phyloP scores from a whole-genome alignment of 495 filamentous ascomycete species.

The Penicillium malachiteum region DNA sequence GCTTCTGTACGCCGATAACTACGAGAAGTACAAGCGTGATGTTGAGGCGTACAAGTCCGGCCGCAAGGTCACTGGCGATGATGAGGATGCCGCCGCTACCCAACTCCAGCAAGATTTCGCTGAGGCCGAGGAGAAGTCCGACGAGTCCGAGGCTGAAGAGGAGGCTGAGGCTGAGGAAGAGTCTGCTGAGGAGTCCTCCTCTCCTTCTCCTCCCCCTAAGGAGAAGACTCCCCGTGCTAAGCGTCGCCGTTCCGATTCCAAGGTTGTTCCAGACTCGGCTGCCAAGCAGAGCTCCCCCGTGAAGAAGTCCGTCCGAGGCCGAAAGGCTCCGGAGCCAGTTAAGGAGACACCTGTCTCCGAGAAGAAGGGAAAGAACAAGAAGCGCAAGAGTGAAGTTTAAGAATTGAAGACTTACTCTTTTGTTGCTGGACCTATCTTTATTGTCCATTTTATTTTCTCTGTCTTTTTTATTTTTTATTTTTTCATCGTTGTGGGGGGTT shows the following conservation, averaged over 20 bases:
- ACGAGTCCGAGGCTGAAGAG: constrained; percentile 35
- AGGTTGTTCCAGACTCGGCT: constrained; percentile 32
- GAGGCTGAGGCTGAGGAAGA: constrained; percentile 36
- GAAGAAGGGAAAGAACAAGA: constrained; percentile 59
- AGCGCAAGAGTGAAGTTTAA: constrained; percentile 62
- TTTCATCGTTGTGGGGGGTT: too few species aligned
- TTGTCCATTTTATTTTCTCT: constrained; percentile 8
- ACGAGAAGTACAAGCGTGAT: constrained; percentile 68
- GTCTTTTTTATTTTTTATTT: too few species aligned
- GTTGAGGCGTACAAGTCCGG: constrained; percentile 68
- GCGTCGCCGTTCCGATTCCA: constrained; percentile 47
- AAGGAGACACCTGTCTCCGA: constrained; percentile 41
- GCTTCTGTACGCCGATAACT: constrained; percentile 71
- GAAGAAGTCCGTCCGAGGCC: constrained; percentile 46
- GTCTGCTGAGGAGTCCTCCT: constrained; percentile 34
- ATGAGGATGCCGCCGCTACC: constrained; percentile 55
- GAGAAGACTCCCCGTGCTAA: constrained; percentile 55
- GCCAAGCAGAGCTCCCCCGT: constrained; percentile 34
- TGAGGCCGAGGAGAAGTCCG: constrained; percentile 48
- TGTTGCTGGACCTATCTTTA: not conserved
- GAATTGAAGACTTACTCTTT: constrained; percentile 3
- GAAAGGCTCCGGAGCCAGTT: constrained; percentile 40
- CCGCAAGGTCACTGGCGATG: constrained; percentile 33
- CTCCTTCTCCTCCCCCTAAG: constrained; percentile 42
- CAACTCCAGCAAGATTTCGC: constrained; percentile 56